Evolutionary conservation across 441 rosid species (phyloP).

Genomic region (Corymbia citriodora): DNA sequence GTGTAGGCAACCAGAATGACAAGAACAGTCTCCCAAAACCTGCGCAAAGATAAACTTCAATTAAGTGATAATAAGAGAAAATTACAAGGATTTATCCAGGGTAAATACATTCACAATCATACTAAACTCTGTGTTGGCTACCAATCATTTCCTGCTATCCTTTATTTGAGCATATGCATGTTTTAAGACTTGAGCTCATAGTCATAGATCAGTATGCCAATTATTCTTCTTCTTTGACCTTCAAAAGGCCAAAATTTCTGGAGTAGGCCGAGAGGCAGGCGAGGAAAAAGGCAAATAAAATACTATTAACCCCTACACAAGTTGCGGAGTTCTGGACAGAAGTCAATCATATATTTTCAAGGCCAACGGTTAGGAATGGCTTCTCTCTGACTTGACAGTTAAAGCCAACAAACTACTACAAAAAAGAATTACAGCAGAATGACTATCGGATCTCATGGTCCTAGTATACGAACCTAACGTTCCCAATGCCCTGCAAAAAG

Average conservation of each 20-base stretch:
- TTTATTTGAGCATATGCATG: background rate
- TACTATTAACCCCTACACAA: background rate
- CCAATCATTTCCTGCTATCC: background rate
- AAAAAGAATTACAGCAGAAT: background rate
- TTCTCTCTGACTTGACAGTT: slow-evolving; percentile 8
- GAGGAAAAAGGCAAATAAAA: background rate
- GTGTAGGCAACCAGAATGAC: slow-evolving; percentile 68
- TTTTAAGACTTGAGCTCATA: background rate
- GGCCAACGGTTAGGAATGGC: slow-evolving; percentile 12
- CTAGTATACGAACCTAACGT: background rate
- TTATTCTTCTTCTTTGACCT: background rate
- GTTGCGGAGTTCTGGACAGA: background rate
- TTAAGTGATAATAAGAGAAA: background rate
- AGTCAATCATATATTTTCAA: slow-evolving; percentile 13
- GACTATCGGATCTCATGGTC: background rate
- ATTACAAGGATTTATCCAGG: background rate
- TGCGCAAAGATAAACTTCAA: slow-evolving; percentile 23
- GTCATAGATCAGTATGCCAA: background rate
- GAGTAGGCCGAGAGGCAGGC: background rate
- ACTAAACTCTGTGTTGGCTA: background rate
- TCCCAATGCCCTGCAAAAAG: background rate
- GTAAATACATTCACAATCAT: background rate
- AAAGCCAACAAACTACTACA: background rate
- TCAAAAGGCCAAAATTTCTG: background rate
- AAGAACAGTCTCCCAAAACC: slow-evolving; percentile 74